Conservation (phyloP, 148 eudicot genomes). For the Cornus kousa region DNA sequence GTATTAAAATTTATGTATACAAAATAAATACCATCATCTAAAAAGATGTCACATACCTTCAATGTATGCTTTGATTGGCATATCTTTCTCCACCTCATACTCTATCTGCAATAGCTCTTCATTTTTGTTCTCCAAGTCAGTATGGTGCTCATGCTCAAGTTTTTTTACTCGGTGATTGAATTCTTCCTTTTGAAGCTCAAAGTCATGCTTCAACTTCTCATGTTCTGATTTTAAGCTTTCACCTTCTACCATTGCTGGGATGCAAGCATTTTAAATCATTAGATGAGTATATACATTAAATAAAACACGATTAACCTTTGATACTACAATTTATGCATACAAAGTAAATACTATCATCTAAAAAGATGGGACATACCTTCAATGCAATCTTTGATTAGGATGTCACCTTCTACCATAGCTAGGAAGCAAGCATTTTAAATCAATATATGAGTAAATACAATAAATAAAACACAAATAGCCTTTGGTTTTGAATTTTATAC, state of each 20-base stretch:
- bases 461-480: too few relatives aligned
- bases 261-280: too few relatives aligned
- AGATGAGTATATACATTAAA: too few relatives aligned
- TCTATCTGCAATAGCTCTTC: background rate
- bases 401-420: background rate
- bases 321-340: too few relatives aligned
- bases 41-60: background rate
- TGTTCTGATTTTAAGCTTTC: background rate
- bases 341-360: background rate
- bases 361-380: background rate
- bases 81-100: background rate
- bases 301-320: too few relatives aligned
- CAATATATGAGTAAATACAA: too few relatives aligned
- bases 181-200: slow-evolving; percentile 1
- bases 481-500: too few relatives aligned
- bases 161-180: background rate
- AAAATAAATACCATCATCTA: background rate
- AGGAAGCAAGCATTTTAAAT: too few relatives aligned
- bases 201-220: slow-evolving; percentile 8
- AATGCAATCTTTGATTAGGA: background rate
- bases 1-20: background rate
- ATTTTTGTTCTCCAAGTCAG: background rate
- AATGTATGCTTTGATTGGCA: background rate
- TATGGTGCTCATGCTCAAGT: background rate
- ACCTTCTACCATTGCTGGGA: background rate